Evolutionary conservation across 306 rosid species (phyloP).

Genomic region (Acacia crassicarpa): DNA sequence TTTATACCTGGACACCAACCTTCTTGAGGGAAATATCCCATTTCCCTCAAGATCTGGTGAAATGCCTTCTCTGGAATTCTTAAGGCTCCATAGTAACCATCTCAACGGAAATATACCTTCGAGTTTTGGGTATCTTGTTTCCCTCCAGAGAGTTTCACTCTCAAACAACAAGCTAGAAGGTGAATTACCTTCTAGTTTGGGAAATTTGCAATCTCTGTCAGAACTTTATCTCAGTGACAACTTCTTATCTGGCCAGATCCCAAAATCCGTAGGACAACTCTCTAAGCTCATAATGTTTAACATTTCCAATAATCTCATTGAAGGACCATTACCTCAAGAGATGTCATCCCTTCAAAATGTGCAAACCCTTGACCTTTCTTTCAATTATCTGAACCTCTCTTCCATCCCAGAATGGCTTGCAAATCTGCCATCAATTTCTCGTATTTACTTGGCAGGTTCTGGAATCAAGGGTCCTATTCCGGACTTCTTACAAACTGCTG

Average conservation of each 20-base stretch:
- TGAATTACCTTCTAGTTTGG: conserved; percentile 58
- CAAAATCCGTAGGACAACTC: conserved; percentile 55
- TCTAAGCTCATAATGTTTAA: conserved; percentile 51
- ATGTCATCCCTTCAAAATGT: conserved; percentile 61
- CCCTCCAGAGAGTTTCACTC: conserved; percentile 53
- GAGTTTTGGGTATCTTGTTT: conserved; percentile 44
- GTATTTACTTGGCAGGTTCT: conserved; percentile 57
- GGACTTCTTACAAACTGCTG: conserved; percentile 25
- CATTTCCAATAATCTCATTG: conserved; percentile 49
- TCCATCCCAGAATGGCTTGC: conserved; percentile 53
- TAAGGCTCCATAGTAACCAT: conserved; percentile 53
- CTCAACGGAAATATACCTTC: conserved; percentile 51
- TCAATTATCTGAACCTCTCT: conserved; percentile 53
- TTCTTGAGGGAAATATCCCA: conserved; percentile 55
- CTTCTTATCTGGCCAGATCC: conserved; percentile 52
- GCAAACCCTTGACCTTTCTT: conserved; percentile 58
- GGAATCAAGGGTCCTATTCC: conserved; percentile 62
- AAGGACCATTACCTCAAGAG: conserved; percentile 58
- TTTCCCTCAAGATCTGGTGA: conserved; percentile 56
- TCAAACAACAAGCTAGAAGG: conserved; percentile 59
- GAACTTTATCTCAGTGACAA: conserved; percentile 55
- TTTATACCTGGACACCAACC: conserved; percentile 49
- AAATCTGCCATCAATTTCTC: conserved; percentile 45
- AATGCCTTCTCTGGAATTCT: conserved; percentile 47
- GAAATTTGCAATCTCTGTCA: conserved; percentile 43